A percentile compares a stretch with the other conserved stretches of the same genome.
Evolutionary conservation across 1,139 yeast species (phyloP).

Genomic region (Geotrichum candidum): DNA sequence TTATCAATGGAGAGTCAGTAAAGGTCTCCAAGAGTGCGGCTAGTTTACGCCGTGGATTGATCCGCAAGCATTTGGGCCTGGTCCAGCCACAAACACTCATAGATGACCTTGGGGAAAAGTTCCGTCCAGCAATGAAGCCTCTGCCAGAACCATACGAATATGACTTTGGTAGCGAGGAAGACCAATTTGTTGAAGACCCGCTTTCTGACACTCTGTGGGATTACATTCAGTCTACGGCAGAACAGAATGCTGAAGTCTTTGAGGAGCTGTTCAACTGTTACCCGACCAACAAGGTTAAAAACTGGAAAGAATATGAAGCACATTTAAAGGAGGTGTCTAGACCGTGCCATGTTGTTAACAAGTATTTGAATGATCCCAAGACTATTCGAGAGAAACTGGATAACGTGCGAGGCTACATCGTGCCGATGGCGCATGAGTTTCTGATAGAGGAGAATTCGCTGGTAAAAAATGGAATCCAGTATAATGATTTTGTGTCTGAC

Average conservation of each 20-base stretch:
- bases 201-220: constrained; percentile 19
- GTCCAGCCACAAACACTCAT: constrained; percentile 14
- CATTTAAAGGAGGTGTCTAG: constrained; percentile 13
- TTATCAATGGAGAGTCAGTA: constrained; percentile 13
- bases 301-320: constrained; percentile 18
- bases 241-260: constrained; percentile 17
- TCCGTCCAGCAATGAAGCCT: constrained; percentile 17
- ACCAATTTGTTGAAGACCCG: constrained; percentile 19
- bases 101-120: constrained; percentile 14
- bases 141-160: constrained; percentile 18
- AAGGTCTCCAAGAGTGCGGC: constrained; percentile 19
- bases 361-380: constrained; percentile 15
- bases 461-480: constrained; percentile 21
- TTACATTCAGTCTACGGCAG: constrained; percentile 14
- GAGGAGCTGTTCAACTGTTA: constrained; percentile 21
- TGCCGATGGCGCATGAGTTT: constrained; percentile 22
- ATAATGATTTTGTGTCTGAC: constrained; percentile 20
- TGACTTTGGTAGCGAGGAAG: constrained; percentile 20
- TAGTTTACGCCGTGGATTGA: constrained; percentile 19
- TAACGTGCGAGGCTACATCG: constrained; percentile 16
- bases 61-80: constrained; percentile 21
- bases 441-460: constrained; percentile 19
- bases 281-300: constrained; percentile 19
- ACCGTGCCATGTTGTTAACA: constrained; percentile 18
- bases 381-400: constrained; percentile 16